Base-by-base conservation (phyloP, 2,329 filamentous ascomycete genomes). In the Neurospora sp. region DNA sequence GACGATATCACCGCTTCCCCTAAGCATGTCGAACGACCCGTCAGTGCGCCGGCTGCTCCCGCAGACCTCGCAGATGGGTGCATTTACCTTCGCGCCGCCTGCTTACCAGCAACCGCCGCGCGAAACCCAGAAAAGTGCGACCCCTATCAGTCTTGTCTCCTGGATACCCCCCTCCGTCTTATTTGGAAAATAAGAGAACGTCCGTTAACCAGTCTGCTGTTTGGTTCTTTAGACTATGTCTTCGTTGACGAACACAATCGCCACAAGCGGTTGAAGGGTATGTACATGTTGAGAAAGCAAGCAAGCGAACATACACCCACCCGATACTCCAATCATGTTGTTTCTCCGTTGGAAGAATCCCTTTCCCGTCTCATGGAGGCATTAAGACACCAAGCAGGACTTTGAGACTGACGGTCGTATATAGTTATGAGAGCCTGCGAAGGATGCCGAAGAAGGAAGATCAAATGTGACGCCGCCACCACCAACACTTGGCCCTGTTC, bases 231-330 rank as follows among this genome's bases (percentile, higher is more conserved):
- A 97, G 94, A 97, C 80, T 98, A 97, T 91, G 96, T 98, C 76
- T 98, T 98, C 78, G 96, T 98, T 70, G 95, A 98, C 81, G 95
- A 98, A 81, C 96, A 98, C 81, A 98, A 98, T 83, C 91, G 96
- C 73, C 96, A 98, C 82, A 98, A 98, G 82, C 89, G 95, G 76
- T 84, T 98, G 73, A 98, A 98, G 86, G 93, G 93, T 96, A 87
- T 75, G 81, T 62, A 15, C 3, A 62, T 62, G 12, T 10, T 15
- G 33, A 62, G 52, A 19, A 52, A 52, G n/a, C 52, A 36, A 62
- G 23, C 23, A 33, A 33, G 52, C 52, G 52, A 62, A 62, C 28
- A 36, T 36, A 33, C 52, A 33, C 12, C 46, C 28, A 17, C 52
- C 52, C 52, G 12, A 62, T 57, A 17, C 23, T 33, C 23, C 46